Conservation (phyloP, 2,329 filamentous ascomycete species). For the Stagonosporopsis vannaccii region DNA sequence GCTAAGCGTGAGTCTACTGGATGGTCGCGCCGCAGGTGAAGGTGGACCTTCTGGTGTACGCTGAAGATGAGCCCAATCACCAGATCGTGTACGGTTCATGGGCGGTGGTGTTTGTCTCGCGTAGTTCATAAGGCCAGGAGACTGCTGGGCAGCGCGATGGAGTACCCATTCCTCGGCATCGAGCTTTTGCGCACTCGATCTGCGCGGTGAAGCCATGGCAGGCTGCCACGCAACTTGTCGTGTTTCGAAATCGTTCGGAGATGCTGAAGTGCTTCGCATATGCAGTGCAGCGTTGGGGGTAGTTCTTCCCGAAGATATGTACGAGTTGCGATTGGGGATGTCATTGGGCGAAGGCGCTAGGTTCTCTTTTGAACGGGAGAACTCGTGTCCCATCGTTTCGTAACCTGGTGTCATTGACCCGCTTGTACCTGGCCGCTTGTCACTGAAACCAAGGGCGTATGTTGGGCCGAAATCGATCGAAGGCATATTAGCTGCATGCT, state of each 20-base stretch:
- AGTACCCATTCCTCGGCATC: slow-evolving; percentile 85
- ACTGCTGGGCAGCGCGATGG: slow-evolving; percentile 69
- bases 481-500: slow-evolving; percentile 65
- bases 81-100: slow-evolving; percentile 52
- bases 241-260: slow-evolving; percentile 59
- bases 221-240: slow-evolving; percentile 84
- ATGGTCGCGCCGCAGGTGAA: slow-evolving; percentile 32
- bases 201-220: slow-evolving; percentile 61
- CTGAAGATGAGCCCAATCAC: slow-evolving; percentile 55
- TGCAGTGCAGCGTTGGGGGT: slow-evolving; percentile 53
- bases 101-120: slow-evolving; percentile 60
- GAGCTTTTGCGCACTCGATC: slow-evolving; percentile 60
- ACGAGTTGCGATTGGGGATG: slow-evolving; percentile 36
- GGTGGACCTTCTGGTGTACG: slow-evolving; percentile 35
- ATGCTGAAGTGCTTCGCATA: slow-evolving; percentile 47
- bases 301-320: slow-evolving; percentile 37
- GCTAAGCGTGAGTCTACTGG: slow-evolving; percentile 42
- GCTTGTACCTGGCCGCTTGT: slow-evolving; percentile 63
- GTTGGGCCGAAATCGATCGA: slow-evolving; percentile 87
- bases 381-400: slow-evolving; percentile 35
- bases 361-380: slow-evolving; percentile 45
- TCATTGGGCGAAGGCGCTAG: slow-evolving; percentile 38
- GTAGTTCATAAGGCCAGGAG: slow-evolving; percentile 59
- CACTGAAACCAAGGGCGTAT: slow-evolving; percentile 68
- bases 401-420: slow-evolving; percentile 56